Percentiles rank a stretch among this genome's conserved stretches.
Evolutionary conservation across 2,329 filamentous ascomycete species (phyloP).

Genomic region (Diaporthe batatas): DNA sequence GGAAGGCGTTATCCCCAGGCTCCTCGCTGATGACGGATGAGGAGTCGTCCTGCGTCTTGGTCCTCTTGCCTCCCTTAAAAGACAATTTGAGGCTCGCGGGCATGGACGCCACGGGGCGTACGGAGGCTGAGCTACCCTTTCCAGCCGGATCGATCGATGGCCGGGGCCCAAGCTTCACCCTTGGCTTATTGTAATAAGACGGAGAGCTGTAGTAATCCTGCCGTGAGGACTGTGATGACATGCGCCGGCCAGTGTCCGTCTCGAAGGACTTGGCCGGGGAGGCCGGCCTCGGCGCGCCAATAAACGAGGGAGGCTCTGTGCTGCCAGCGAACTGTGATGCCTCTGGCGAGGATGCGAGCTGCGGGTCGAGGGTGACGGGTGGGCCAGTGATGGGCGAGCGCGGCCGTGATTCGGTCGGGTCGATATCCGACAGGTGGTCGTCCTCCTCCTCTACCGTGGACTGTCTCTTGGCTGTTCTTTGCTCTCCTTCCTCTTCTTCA

Average conservation of each 20-base stretch:
- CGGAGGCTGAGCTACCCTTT: conserved; percentile 70
- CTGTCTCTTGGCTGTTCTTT: conserved; percentile 69
- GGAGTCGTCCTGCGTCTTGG: conserved; percentile 55
- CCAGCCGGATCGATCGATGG: conserved; percentile 78
- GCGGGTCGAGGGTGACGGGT: conserved; percentile 64
- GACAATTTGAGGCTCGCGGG: conserved; percentile 84
- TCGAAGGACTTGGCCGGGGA: conserved; percentile 62
- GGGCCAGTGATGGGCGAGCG: conserved; percentile 51
- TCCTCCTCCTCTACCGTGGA: conserved; percentile 66
- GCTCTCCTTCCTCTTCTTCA: conserved; percentile 87
- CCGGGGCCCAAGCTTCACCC: conserved; percentile 89
- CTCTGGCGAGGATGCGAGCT: conserved; percentile 65
- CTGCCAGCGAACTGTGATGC: conserved; percentile 64
- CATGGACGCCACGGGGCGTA: conserved; percentile 81
- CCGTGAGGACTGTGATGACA: conserved; percentile 66
- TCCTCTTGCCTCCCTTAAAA: conserved; percentile 69
- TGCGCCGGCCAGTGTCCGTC: conserved; percentile 54
- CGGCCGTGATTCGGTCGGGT: conserved; percentile 47
- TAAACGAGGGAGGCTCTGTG: conserved; percentile 65
- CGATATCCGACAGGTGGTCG: conserved; percentile 47
- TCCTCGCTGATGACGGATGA: conserved; percentile 52
- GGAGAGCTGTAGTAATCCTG: conserved; percentile 62
- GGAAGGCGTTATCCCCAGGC: conserved; percentile 53
- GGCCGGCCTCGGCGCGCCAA: conserved; percentile 59
- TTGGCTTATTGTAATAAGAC: conserved; percentile 73